Evolutionary conservation across 2,329 filamentous ascomycete genomes (phyloP), one percentile per base, ranked within the genome.

Genomic region (Beauveria sp.): DNA sequence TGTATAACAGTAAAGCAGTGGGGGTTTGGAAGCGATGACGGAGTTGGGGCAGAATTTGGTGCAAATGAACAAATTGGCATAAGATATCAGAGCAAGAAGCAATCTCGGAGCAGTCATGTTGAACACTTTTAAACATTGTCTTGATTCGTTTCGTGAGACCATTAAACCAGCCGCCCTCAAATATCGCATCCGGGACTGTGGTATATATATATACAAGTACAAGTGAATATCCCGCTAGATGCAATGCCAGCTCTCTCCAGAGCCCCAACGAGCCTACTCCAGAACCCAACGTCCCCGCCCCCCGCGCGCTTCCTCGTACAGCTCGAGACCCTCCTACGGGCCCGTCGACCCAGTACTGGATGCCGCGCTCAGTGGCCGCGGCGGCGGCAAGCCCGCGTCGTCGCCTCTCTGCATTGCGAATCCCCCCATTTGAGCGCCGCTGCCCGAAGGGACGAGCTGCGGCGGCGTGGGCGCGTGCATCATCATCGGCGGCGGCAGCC

Each of bases 291-390:
- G 44, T 40, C 37, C 22, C 28, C 34, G 30, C 28, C 37, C 30
- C 50, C 20, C 16, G 28, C 14, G 46, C 44, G 53, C 16, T 18
- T 56, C 44, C 20, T 57, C 57, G 37, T 56, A 60, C 41, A 46
- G 50, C 10, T 43, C 58, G 37, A 57, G 40, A 8, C 55, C 47
- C n/a, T 43, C 70, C 65, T 61, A 74, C 61, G 74, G 68, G 22
- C 75, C 75, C 16, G 75, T 76, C 6, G 76, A 77, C 24, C 75
- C 75, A 14, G 76, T 77, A 67, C 75, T 77, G 10, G 75, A 77
- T 14, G 74, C 75, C 5, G 73, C 73, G 54, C 76, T 77, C 18
- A 68, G 64, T 4, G 74, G 74, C 52, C 74, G 66, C 43, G 78
- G 70, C 3, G 73, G 74, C 20, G 72, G 69, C 30, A 59, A 3